A percentile compares a stretch with the other conserved stretches of the same genome.
These are phyloP conservation scores for Allomyces macrogynus DNA, from an alignment of 192 early-diverging fungal genomes.

Conservation along the genomic window DNA sequence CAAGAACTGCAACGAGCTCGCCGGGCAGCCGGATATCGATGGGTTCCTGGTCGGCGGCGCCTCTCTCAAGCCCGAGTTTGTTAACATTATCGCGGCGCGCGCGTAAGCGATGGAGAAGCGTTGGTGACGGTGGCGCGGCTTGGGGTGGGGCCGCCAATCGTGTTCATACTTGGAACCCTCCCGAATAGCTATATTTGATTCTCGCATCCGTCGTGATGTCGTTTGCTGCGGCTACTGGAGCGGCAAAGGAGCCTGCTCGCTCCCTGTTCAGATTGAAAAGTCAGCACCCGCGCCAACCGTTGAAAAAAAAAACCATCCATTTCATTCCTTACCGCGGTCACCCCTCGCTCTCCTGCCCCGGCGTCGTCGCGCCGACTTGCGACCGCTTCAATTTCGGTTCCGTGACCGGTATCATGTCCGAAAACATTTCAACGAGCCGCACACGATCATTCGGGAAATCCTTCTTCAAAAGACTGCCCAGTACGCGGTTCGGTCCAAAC, in stretches of 20 bases:
- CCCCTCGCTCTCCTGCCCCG: slow-evolving; percentile 8
- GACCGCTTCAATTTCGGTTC: not conserved
- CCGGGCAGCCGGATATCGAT: slow-evolving; percentile 76
- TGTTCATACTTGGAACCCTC: no score
- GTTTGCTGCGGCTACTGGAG: no score
- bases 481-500: slow-evolving; percentile 65
- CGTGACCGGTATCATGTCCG: slow-evolving; percentile 3
- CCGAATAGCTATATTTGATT: no score
- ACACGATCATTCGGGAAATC: slow-evolving; percentile 61
- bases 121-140: no score
- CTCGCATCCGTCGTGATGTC: no score
- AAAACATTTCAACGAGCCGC: slow-evolving; percentile 19
- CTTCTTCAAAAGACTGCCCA: slow-evolving; percentile 72
- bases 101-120: not conserved
- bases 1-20: slow-evolving; percentile 60
- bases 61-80: slow-evolving; percentile 79
- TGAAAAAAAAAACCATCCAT: no score
- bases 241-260: no score
- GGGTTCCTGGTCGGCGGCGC: slow-evolving; percentile 99
- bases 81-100: slow-evolving; percentile 35
- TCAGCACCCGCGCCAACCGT: no score
- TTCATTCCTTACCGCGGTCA: slow-evolving; percentile 30
- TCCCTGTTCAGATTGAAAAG: slow-evolving; percentile 69
- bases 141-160: no score
- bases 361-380: no score